Evolutionary conservation across 1,284 basidiomycete genomes (phyloP).

Genomic region (Schizophyllum commune): DNA sequence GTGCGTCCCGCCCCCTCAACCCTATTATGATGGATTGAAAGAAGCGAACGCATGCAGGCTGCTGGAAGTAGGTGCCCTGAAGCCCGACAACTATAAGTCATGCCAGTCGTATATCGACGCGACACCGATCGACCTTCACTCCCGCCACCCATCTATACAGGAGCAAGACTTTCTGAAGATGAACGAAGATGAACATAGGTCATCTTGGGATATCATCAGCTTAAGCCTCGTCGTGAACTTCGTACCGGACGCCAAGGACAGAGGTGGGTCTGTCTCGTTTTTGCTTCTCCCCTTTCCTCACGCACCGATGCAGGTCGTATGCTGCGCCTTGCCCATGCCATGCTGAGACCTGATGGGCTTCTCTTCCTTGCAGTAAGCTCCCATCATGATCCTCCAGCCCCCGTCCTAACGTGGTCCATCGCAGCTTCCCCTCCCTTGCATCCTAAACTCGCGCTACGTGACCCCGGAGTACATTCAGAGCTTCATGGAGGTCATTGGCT

Average conservation of each 20-base stretch:
- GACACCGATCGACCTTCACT: constrained; percentile 73
- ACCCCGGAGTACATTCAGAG: constrained; percentile 47
- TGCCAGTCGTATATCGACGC: constrained; percentile 65
- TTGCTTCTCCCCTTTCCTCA: background rate
- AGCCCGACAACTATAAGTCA: constrained; percentile 69
- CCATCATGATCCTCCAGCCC: background rate
- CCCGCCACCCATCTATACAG: constrained; percentile 67
- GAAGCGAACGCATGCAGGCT: constrained; percentile 37
- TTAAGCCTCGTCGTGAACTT: constrained; percentile 86
- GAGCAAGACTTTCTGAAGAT: constrained; percentile 79
- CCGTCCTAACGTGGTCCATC: background rate
- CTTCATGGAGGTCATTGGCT: constrained; percentile 62
- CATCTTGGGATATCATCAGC: constrained; percentile 71
- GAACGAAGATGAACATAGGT: constrained; percentile 36
- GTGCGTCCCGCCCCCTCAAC: constrained; percentile 22
- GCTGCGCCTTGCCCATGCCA: constrained; percentile 56
- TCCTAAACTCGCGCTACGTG: constrained; percentile 78
- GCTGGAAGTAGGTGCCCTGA: constrained; percentile 81
- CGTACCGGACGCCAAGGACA: constrained; percentile 63
- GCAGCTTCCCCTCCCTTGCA: constrained; percentile 75
- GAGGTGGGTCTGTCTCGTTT: constrained; percentile 46
- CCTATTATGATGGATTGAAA: background rate
- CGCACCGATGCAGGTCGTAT: constrained; percentile 50
- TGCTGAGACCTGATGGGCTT: constrained; percentile 48
- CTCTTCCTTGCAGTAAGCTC: constrained; percentile 68